Evolutionary conservation across 2,329 filamentous ascomycete species (phyloP), one percentile per base, ranked within the genome.

Genomic region (Aspergillus spinulosporus): DNA sequence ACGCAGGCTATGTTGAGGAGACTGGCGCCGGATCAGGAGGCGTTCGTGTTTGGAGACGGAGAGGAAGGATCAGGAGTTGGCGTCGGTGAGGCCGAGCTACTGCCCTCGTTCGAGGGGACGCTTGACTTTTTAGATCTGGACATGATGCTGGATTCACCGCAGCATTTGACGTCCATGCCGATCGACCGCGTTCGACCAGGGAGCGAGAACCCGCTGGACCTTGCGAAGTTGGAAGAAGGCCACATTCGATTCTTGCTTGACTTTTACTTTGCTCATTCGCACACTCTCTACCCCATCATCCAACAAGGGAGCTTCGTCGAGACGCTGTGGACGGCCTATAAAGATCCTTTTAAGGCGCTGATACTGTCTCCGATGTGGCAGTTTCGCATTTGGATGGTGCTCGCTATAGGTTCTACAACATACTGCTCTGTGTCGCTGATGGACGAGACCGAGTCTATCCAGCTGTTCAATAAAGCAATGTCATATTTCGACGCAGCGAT

Each of bases 381-480:
- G 5, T 79, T 77, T 55, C 67, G 73, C 15, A 69, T 80, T n/a
- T 80, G 77, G 77, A 80, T 80, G 75, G 72, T 80, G 2, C 64
- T 80, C 2, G 78, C 77, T 4, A 80, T 80, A 29, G 77, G 77
- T 1, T 77, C 77, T 0, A 79, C 77, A 0, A 72, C 77, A 0
- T 72, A 75, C 57, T 78, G 66, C 5, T 77, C 78, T 0, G 72
- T 80, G 1, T 71, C 73, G 0, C 59, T 79, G 52, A 66, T 68
- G 1, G 77, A 79, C 21, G 77, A 79, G 57, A 73, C 73, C 0
- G 75, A 79, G 52, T 74, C 76, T 0, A 68, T 72, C 47, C 55
- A 71, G 2, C 78, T 75, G 49, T 80, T 76, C 58, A 78, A 75
- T 40, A 77, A 77, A 40, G 78, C 77, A 0, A 68, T 79, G 61